Evolutionary conservation across 2,329 filamentous ascomycete species (phyloP), one percentile per base, ranked within the genome.

Genomic region (Knoxdaviesia proteae): DNA sequence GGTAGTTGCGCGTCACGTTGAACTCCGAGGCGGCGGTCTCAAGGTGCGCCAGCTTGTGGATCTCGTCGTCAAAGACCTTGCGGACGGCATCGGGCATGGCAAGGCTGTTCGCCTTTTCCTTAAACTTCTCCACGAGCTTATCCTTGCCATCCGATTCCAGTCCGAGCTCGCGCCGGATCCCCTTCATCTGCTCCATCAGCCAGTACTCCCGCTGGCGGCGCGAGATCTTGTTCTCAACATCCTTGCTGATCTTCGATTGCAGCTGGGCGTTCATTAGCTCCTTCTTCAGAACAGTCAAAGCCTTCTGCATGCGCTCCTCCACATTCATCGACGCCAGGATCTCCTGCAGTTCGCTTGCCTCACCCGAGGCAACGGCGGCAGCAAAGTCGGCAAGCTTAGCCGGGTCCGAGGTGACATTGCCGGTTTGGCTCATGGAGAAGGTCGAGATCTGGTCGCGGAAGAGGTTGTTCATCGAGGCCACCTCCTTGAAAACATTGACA

Each of bases 111-210:
- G 84, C 86, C 67, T 94, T 94, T 54, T 94, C 87, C 61, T 84
- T 90, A 67, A 98, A 98, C 58, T 83, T 93, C 58, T 96, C 90
- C 1, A 98, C 83, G 8, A 98, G 69, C 63, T 96, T 96, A 55
- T 98, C 90, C 61, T 96, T 98, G 49, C 92, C 90, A 55, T 98
- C 90, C 5, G 84, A 93, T 58, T 98, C 92, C 42, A 98, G 84
- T 29, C 92, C 90, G 40, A 98, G 74, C 60, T 98, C 90, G 45
- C 90, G 74, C 45, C 84, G 80, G 54, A 98, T 98, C 31, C 87
- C 90, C 66, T 96, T 96, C 87, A 98, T 94, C 59, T 98, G 92
- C 61, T 98, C 90, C 84, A 94, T 92, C 39, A 98, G 66, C 83
- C 86, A 96, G 63, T 96, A 98, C 56, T 98, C 90, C 42, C 90